Percentiles rank a stretch among this genome's conserved stretches.
Conservation (phyloP, 768 basidiomycete species). For the Chalciporus pseudorubinellus region DNA sequence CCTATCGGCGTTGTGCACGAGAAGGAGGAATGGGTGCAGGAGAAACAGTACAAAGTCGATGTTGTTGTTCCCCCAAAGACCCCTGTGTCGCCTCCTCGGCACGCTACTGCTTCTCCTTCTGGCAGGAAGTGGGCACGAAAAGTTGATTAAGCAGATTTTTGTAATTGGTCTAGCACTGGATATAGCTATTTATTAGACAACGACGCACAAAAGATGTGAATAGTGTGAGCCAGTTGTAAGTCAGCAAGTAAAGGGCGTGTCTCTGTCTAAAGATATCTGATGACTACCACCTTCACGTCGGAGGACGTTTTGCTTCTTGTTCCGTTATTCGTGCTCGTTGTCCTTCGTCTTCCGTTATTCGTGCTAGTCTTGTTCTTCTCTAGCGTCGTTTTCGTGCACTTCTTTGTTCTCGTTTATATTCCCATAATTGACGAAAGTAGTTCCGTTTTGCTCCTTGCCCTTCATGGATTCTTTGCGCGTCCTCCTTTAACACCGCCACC, state of each 20-base stretch:
- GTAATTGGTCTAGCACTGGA: slow-evolving; percentile 12
- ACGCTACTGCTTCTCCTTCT: slow-evolving; percentile 42
- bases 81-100: slow-evolving; percentile 43
- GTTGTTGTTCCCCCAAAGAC: slow-evolving; percentile 43
- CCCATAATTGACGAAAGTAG: too few relatives aligned
- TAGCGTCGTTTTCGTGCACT: too few relatives aligned
- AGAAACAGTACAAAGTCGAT: slow-evolving; percentile 35
- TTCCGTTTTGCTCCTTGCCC: neutral
- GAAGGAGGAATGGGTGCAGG: slow-evolving; percentile 29
- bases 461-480: too few relatives aligned
- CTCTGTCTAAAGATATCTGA: too few relatives aligned
- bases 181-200: slow-evolving; percentile 19
- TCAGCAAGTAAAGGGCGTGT: too few relatives aligned
- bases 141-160: slow-evolving; percentile 50
- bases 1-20: slow-evolving; percentile 23
- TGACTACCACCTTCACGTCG: too few relatives aligned
- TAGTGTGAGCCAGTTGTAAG: neutral
- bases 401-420: too few relatives aligned
- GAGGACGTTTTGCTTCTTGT: too few relatives aligned
- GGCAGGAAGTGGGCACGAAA: slow-evolving; percentile 73
- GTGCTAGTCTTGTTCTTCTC: too few relatives aligned
- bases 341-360: too few relatives aligned
- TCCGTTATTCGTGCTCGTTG: too few relatives aligned
- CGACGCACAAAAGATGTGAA: neutral
- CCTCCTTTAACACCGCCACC: too few relatives aligned